Evolutionary conservation across 2,329 filamentous ascomycete genomes (phyloP).

Genomic region (Fusarium tricinctum): DNA sequence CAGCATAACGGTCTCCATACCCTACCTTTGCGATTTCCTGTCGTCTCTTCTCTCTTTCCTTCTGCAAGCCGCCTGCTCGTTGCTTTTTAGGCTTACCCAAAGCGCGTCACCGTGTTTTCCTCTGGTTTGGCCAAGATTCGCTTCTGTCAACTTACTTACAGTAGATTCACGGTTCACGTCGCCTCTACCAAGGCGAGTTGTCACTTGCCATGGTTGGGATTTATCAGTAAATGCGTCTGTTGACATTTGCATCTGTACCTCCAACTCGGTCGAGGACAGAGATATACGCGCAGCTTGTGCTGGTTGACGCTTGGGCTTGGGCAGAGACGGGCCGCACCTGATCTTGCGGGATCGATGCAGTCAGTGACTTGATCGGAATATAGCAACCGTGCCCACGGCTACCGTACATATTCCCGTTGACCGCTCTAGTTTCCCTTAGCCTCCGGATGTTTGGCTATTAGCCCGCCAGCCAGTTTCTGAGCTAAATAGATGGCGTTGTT

Average conservation of each 20-base stretch:
- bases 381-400: conserved; percentile 36
- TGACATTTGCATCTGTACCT: conserved; percentile 35
- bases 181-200: conserved; percentile 36
- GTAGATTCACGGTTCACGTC: conserved; percentile 41
- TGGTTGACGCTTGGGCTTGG: conserved; percentile 40
- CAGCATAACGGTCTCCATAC: conserved; percentile 20
- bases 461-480: conserved; percentile 44
- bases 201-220: conserved; percentile 34
- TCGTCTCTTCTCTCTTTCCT: conserved; percentile 50
- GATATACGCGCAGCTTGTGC: conserved; percentile 20
- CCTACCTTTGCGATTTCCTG: conserved; percentile 18
- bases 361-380: conserved; percentile 37
- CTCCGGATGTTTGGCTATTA: conserved; percentile 46
- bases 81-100: conserved; percentile 48
- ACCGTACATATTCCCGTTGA: conserved; percentile 45
- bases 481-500: conserved; percentile 49
- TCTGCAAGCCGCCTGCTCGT: conserved; percentile 34
- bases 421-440: conserved; percentile 45
- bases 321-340: conserved; percentile 34
- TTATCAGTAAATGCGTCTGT: conserved; percentile 33
- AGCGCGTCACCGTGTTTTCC: conserved; percentile 41
- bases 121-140: conserved; percentile 15
- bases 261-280: conserved; percentile 28
- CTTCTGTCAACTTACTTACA: conserved; percentile 38
- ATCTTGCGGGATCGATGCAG: conserved; percentile 41